phyloP scores from a whole-genome alignment of 345 rosid genomes.

The Salix suchowensis region DNA sequence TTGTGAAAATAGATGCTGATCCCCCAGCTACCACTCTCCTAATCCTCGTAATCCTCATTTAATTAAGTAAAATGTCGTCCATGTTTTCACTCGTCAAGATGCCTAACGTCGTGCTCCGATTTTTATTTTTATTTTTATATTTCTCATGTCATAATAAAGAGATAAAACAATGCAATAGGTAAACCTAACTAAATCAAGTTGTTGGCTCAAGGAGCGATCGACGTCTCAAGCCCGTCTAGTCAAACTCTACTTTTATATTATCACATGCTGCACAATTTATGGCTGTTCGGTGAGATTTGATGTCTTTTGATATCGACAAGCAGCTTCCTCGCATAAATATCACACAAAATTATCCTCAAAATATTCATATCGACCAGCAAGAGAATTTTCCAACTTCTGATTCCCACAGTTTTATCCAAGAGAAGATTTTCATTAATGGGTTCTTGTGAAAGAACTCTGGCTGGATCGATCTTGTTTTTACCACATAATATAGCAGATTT shows the following conservation, averaged over 20 bases:
- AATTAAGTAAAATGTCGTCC: too few relatives aligned
- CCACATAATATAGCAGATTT: too few relatives aligned
- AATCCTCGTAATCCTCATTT: background rate
- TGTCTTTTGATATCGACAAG: background rate
- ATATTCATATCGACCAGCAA: too few relatives aligned
- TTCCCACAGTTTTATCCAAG: background rate
- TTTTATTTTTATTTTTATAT: too few relatives aligned
- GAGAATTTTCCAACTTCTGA: background rate
- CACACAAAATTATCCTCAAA: too few relatives aligned
- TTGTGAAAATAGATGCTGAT: background rate
- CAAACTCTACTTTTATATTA: background rate
- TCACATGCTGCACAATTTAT: too few relatives aligned
- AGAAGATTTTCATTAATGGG: background rate
- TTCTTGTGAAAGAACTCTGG: background rate
- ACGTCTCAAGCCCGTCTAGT: background rate
- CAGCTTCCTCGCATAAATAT: background rate
- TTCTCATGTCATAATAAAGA: background rate
- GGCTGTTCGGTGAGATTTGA: background rate
- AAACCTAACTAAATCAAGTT: background rate
- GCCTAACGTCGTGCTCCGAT: background rate
- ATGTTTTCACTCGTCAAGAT: too few relatives aligned
- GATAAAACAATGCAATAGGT: background rate
- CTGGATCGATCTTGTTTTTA: background rate
- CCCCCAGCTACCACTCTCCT: background rate
- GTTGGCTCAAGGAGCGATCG: background rate